Conservation (phyloP, 768 basidiomycete genomes). For the Mycena haematopus region DNA sequence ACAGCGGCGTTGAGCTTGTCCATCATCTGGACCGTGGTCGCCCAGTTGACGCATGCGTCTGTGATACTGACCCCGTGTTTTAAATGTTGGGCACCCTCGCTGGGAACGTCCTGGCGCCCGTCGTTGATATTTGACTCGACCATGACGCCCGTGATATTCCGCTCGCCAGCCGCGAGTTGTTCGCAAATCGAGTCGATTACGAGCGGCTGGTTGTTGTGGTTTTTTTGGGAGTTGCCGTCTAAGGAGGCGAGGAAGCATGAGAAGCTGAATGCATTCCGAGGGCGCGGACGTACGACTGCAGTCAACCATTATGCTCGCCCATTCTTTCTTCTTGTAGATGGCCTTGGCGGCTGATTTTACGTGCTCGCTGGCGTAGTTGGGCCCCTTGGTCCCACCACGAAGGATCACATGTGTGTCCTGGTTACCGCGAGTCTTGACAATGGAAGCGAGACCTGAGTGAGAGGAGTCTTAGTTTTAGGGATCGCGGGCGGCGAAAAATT, state of each 20-base stretch:
- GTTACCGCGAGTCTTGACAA: slow-evolving; percentile 89
- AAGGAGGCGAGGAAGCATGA: not conserved
- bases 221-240: slow-evolving; percentile 97
- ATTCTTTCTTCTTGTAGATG: slow-evolving; percentile 68
- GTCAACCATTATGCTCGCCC: slow-evolving; percentile 87
- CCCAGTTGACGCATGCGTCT: slow-evolving; percentile 92
- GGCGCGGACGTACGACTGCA: slow-evolving; percentile 66
- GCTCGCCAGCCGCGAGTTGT: slow-evolving; percentile 76
- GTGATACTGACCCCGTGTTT: slow-evolving; percentile 89
- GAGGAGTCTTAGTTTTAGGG: not conserved
- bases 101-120: slow-evolving; percentile 89
- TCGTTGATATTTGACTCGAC: slow-evolving; percentile 94
- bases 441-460: slow-evolving; percentile 73
- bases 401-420: slow-evolving; percentile 95
- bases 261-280: slow-evolving; percentile 6
- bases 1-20: slow-evolving; percentile 71
- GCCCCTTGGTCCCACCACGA: slow-evolving; percentile 89
- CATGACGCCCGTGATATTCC: slow-evolving; percentile 92
- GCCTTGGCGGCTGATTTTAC: slow-evolving; percentile 67
- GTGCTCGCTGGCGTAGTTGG: slow-evolving; percentile 82
- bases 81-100: slow-evolving; percentile 66
- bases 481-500: not conserved
- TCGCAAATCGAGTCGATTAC: slow-evolving; percentile 73
- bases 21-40: slow-evolving; percentile 77
- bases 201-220: slow-evolving; percentile 90